These are phyloP conservation scores for Nannizziopsis barbatae DNA, from an alignment of 2,329 filamentous ascomycete genomes.

Conservation along the genomic window DNA sequence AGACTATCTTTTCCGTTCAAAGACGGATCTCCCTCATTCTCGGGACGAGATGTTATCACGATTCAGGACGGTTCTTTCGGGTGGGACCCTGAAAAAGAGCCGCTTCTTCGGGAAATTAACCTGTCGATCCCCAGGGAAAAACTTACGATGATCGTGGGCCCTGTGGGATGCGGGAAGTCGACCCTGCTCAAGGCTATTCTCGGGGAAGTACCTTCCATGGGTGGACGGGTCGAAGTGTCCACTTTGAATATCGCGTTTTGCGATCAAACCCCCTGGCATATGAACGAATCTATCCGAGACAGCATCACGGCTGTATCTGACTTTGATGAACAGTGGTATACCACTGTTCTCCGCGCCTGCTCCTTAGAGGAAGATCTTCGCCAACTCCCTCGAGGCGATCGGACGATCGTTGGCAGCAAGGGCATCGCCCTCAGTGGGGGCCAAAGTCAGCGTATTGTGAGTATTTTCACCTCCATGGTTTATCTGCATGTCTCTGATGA, in stretches of 20 bases:
- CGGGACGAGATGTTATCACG: conserved; percentile 24
- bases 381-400: conserved; percentile 32
- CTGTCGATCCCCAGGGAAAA: conserved; percentile 33
- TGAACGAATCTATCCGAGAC: conserved; percentile 33
- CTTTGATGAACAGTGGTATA: conserved; percentile 31
- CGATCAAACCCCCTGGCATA: conserved; percentile 33
- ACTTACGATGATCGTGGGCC: conserved; percentile 41
- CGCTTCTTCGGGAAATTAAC: conserved; percentile 34
- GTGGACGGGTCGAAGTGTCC: conserved; percentile 27
- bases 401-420: conserved; percentile 42
- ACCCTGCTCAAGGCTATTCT: conserved; percentile 39
- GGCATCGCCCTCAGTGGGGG: conserved; percentile 44
- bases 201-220: conserved; percentile 31
- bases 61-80: conserved; percentile 39
- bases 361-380: conserved; percentile 31
- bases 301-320: conserved; percentile 31
- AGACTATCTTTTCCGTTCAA: conserved; percentile 13
- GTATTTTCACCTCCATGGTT: conserved; percentile 10
- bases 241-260: conserved; percentile 31
- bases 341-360: conserved; percentile 28
- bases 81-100: conserved; percentile 36
- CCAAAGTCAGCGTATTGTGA: conserved; percentile 42
- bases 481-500: not conserved
- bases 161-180: conserved; percentile 44
- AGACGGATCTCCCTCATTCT: conserved; percentile 9